A percentile compares a stretch with the other conserved stretches of the same genome.
Conservation (phyloP, 2,329 filamentous ascomycete species). For the Sarocladiaceae sp. region DNA sequence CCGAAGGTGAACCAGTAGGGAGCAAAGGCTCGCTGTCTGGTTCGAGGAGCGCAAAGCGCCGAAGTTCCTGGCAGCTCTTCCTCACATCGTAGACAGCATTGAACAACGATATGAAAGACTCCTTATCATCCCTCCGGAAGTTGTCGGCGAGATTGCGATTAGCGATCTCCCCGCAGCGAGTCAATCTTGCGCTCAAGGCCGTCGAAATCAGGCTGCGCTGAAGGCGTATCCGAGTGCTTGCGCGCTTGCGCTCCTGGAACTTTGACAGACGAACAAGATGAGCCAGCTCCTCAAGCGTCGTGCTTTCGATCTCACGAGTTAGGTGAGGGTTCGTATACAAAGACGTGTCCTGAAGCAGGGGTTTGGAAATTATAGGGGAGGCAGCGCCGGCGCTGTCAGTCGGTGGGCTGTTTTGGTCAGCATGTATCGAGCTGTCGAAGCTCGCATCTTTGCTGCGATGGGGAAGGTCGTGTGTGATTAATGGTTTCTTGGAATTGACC, state of each 20-base stretch:
- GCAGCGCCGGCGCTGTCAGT: slow-evolving; percentile 18
- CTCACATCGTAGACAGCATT: slow-evolving; percentile 76
- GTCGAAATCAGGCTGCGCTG: slow-evolving; percentile 72
- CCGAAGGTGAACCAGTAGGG: slow-evolving; percentile 39
- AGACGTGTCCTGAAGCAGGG: slow-evolving; percentile 63
- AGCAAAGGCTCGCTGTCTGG: slow-evolving; percentile 61
- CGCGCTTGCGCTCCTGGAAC: slow-evolving; percentile 77
- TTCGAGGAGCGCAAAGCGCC: slow-evolving; percentile 66
- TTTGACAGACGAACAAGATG: slow-evolving; percentile 73
- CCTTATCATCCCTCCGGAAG: slow-evolving; percentile 76
- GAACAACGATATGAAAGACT: slow-evolving; percentile 68
- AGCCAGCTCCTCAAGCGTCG: slow-evolving; percentile 71
- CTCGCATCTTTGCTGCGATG: slow-evolving; percentile 30
- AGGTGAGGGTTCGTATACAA: slow-evolving; percentile 61
- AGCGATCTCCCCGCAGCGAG: slow-evolving; percentile 69
- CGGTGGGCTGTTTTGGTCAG: slow-evolving; percentile 12
- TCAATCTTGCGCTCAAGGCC: slow-evolving; percentile 69
- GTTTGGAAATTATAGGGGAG: slow-evolving; percentile 17
- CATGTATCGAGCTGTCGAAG: slow-evolving; percentile 14
- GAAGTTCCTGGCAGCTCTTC: slow-evolving; percentile 69
- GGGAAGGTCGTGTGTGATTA: slow-evolving; percentile 24
- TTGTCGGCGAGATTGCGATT: slow-evolving; percentile 73
- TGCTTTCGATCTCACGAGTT: slow-evolving; percentile 58
- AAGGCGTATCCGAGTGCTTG: slow-evolving; percentile 67
- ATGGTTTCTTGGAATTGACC: background rate